Evolutionary conservation across 2,329 filamentous ascomycete species (phyloP), one percentile per base, ranked within the genome.

Genomic region (Xylaria sp.): DNA sequence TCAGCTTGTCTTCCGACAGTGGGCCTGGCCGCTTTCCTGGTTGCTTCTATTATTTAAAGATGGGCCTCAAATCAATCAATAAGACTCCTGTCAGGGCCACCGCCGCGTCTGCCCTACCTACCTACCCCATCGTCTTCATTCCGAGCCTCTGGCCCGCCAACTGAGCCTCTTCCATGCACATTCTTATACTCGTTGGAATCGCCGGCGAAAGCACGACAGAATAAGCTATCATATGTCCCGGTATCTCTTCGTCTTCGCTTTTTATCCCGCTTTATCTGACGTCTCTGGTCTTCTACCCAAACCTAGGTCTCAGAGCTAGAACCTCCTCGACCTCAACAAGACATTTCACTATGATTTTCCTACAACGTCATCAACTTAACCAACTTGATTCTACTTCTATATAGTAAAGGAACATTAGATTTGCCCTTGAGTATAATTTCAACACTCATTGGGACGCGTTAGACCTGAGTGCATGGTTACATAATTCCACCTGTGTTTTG

Each of bases 101-200:
- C 65, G 53, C 62, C 65, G 62, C 53, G 65, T 67, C 67, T 67
- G 63, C 59, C 72, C 75, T 76, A 76, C 75, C 72, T 76, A 63
- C 60, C 63, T 60, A 76, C 75, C 76, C 74, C 76, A 75, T 75
- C 70, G 61, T 73, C 72, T 70, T 65, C 70, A 66, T 70, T 58
- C 65, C 65, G 60, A 59, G 55, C 61, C 50, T 69, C 70, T 67
- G 65, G 48, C 69, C 72, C 59, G 45, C 69, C 70, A 63, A 48
- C 55, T 55, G 59, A 64, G 61, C 55, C 53, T 67, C 78, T 78
- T 81, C 81, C 73, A 78, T 79, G 80, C 76, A 80, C 83, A 80
- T 91, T 86, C 83, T 89, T 89, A 84, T 87, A 87, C 89, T 92
- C 85, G 75, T 89, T 90, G 75, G 83, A 82, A 81, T 88, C 89